Conservation (phyloP, 192 early-diverging fungal species). For the Backusella westeae region DNA sequence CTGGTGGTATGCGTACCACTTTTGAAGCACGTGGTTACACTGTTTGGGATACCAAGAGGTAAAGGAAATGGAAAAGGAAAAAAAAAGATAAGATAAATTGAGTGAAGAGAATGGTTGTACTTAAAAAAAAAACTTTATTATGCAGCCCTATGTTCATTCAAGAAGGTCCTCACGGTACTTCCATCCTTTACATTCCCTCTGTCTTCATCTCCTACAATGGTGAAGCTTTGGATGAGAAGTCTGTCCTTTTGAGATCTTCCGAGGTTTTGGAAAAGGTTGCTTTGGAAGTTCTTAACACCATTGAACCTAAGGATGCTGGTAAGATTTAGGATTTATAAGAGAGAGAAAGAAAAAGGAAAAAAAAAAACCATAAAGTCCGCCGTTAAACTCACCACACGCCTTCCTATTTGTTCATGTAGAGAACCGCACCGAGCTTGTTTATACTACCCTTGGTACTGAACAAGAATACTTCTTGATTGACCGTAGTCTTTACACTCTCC, state of each 20-base stretch:
- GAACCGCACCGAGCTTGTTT: slow-evolving; percentile 66
- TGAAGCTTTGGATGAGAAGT: slow-evolving; percentile 98
- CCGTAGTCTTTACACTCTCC: slow-evolving; percentile 88
- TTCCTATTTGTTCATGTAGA: not conserved
- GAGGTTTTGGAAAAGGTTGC: slow-evolving; percentile 83
- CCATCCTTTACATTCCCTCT: slow-evolving; percentile 94
- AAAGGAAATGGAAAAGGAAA: not conserved
- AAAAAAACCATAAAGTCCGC: not conserved
- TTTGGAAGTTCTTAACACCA: slow-evolving; percentile 72
- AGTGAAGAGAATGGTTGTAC: not conserved
- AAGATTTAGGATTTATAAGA: not conserved
- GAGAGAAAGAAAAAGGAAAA: not conserved
- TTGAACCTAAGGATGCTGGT: slow-evolving; percentile 48
- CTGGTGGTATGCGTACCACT: slow-evolving; percentile 94
- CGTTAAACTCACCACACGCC: not conserved
- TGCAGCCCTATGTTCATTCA: slow-evolving; percentile 92
- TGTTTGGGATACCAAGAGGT: slow-evolving; percentile 91
- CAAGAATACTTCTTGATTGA: slow-evolving; percentile 99
- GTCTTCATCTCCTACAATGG: slow-evolving; percentile 99
- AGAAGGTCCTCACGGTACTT: slow-evolving; percentile 86
- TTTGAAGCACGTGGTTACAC: slow-evolving; percentile 99
- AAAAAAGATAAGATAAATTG: not conserved
- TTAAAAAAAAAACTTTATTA: not conserved
- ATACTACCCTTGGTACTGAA: slow-evolving; percentile 93
- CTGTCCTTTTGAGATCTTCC: slow-evolving; percentile 89